phyloP scores from a whole-genome alignment of 345 rosid genomes.

The Boechera divaricarpa region DNA sequence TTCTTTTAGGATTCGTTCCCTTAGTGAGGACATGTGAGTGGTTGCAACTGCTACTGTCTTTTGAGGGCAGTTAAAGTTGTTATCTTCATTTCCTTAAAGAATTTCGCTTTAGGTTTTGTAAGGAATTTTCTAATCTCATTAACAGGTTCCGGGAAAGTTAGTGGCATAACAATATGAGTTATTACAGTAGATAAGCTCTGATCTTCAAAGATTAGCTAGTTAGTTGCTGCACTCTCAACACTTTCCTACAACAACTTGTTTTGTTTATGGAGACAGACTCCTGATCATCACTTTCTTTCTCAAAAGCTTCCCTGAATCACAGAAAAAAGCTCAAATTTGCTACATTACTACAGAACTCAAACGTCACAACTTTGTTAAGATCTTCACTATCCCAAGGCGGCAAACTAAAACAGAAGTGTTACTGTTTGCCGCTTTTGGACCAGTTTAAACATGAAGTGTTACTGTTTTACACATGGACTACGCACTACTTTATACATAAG shows the following conservation, averaged over 20 bases:
- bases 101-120: conserved; percentile 22
- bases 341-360: not conserved
- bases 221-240: not conserved
- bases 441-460: not conserved
- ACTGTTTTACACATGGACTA: not conserved
- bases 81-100: conserved; percentile 15
- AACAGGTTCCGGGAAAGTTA: conserved; percentile 9
- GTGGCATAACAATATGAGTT: conserved; percentile 18
- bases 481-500: not conserved
- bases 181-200: conserved; percentile 15
- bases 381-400: not conserved
- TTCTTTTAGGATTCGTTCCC: conserved; percentile 7
- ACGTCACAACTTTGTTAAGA: not conserved
- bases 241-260: no score
- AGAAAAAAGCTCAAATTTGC: not conserved
- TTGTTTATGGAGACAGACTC: no score
- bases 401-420: not conserved
- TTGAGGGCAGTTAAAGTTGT: conserved; percentile 36
- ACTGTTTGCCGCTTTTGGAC: not conserved
- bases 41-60: conserved; percentile 53
- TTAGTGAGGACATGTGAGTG: conserved; percentile 49
- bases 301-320: not conserved
- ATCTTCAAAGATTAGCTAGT: not conserved
- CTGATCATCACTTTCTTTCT: not conserved
- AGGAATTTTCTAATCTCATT: conserved; percentile 14